phyloP scores from a whole-genome alignment of 805 yeast species.

The Jamesozyma hellenica region DNA sequence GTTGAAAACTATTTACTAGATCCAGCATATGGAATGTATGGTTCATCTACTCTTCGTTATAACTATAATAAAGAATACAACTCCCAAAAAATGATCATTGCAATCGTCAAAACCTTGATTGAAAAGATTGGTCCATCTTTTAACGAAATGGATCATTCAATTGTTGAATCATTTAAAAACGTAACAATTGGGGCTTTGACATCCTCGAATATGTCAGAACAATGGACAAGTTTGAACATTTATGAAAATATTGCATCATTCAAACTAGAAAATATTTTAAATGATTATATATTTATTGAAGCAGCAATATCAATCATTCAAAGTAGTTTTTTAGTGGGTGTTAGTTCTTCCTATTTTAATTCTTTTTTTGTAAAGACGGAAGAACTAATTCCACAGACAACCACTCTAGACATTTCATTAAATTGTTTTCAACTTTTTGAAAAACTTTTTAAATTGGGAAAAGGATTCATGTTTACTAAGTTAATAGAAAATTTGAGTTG shows the following conservation, averaged over 20 bases:
- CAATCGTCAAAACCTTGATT: slow-evolving; percentile 37
- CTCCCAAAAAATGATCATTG: slow-evolving; percentile 36
- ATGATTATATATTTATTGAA: slow-evolving; percentile 22
- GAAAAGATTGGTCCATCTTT: slow-evolving; percentile 52
- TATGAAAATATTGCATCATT: slow-evolving; percentile 23
- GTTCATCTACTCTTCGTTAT: slow-evolving; percentile 35
- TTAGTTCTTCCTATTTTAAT: slow-evolving; percentile 14
- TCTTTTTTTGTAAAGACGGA: slow-evolving; percentile 27
- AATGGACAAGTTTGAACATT: slow-evolving; percentile 13
- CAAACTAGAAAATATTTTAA: slow-evolving; percentile 18
- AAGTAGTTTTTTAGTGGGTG: slow-evolving; percentile 10
- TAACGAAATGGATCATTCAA: slow-evolving; percentile 22
- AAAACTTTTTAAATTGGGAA: slow-evolving; percentile 48
- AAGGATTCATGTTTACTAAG: slow-evolving; percentile 35
- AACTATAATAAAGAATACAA: slow-evolving; percentile 41
- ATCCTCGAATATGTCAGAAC: slow-evolving; percentile 29
- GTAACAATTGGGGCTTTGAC: slow-evolving; percentile 29
- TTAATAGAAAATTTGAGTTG: slow-evolving; percentile 48
- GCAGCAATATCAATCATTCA: slow-evolving; percentile 15
- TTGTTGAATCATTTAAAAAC: slow-evolving; percentile 30
- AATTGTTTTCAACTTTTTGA: slow-evolving; percentile 47
- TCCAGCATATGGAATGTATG: slow-evolving; percentile 43
- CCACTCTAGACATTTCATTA: slow-evolving; percentile 33
- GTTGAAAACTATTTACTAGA: slow-evolving; percentile 33
- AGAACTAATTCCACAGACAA: slow-evolving; percentile 37